phyloP scores from a whole-genome alignment of 1,139 yeast genomes.

The Blastobotrys indianensis region DNA sequence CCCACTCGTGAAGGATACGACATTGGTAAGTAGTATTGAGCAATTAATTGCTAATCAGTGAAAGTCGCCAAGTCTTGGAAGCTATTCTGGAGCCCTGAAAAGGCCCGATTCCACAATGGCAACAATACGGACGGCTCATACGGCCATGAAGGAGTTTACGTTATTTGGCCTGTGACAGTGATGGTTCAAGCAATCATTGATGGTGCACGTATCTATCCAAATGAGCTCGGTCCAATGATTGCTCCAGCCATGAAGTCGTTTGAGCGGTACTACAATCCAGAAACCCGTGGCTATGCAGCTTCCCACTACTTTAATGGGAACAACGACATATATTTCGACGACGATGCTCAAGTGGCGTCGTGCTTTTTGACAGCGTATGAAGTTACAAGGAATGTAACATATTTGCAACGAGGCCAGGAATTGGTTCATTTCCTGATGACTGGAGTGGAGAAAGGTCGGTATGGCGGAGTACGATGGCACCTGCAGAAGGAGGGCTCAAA shows the following conservation, averaged over 20 bases:
- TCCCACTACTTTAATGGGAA: conserved; percentile 53
- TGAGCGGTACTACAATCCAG: conserved; percentile 48
- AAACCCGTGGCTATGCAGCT: conserved; percentile 51
- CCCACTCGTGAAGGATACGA: conserved; percentile 25
- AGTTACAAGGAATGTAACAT: conserved; percentile 52
- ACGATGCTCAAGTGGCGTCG: conserved; percentile 69
- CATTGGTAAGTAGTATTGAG: conserved; percentile 10
- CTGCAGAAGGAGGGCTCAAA: conserved; percentile 53
- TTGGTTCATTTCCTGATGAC: conserved; percentile 59
- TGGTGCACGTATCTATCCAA: conserved; percentile 53
- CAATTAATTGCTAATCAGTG: not conserved
- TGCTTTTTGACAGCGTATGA: conserved; percentile 65
- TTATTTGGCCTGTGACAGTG: conserved; percentile 65
- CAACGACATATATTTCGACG: conserved; percentile 65
- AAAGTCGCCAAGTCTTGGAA: conserved; percentile 18
- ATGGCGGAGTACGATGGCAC: conserved; percentile 60
- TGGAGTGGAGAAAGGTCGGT: conserved; percentile 50
- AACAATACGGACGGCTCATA: conserved; percentile 43
- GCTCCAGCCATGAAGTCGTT: conserved; percentile 50
- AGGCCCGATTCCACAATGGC: conserved; percentile 20
- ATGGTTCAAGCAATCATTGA: conserved; percentile 59
- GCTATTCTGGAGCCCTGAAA: conserved; percentile 26
- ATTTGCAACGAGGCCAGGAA: conserved; percentile 53
- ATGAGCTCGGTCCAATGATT: conserved; percentile 52
- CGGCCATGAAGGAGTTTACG: conserved; percentile 48